phyloP scores from a whole-genome alignment of 2,329 filamentous ascomycete species.

The Basipetospora chlamydospora region DNA sequence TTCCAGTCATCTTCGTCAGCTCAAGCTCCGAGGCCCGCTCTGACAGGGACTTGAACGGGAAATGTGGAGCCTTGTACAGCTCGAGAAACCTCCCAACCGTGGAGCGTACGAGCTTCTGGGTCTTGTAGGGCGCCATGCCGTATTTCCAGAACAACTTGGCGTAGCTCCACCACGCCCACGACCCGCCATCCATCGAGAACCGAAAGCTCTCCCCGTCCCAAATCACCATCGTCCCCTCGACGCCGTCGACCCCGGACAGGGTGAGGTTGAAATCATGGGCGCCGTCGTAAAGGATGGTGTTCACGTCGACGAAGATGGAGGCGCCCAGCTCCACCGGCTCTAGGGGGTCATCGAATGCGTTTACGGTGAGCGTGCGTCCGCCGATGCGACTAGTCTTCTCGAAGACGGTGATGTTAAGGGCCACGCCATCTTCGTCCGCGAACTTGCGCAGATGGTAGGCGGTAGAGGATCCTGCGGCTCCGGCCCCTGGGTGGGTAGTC shows the following conservation, averaged over 20 bases:
- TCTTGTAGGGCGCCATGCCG: slow-evolving; percentile 60
- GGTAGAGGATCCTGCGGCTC: slow-evolving; percentile 72
- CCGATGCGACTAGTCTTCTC: slow-evolving; percentile 68
- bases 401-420: slow-evolving; percentile 73
- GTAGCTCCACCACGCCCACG: slow-evolving; percentile 63
- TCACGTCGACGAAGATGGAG: slow-evolving; percentile 79
- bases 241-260: slow-evolving; percentile 27
- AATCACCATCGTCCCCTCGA: slow-evolving; percentile 50
- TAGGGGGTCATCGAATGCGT: slow-evolving; percentile 52
- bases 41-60: slow-evolving; percentile 70
- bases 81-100: slow-evolving; percentile 60
- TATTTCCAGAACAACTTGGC: slow-evolving; percentile 76
- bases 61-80: slow-evolving; percentile 68
- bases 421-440: slow-evolving; percentile 42
- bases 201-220: slow-evolving; percentile 74
- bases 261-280: slow-evolving; percentile 56
- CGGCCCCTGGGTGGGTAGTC: slow-evolving; percentile 49
- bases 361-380: slow-evolving; percentile 73
- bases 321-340: slow-evolving; percentile 75
- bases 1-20: slow-evolving; percentile 48
- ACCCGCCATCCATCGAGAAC: slow-evolving; percentile 43
- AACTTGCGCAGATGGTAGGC: slow-evolving; percentile 71
- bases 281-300: slow-evolving; percentile 67
- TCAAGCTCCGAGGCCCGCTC: slow-evolving; percentile 52
- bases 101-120: slow-evolving; percentile 55